Percentiles rank a stretch among this genome's conserved stretches.
phyloP scores from a whole-genome alignment of 169 alveolate species.

The Plasmodium chabaudi region DNA sequence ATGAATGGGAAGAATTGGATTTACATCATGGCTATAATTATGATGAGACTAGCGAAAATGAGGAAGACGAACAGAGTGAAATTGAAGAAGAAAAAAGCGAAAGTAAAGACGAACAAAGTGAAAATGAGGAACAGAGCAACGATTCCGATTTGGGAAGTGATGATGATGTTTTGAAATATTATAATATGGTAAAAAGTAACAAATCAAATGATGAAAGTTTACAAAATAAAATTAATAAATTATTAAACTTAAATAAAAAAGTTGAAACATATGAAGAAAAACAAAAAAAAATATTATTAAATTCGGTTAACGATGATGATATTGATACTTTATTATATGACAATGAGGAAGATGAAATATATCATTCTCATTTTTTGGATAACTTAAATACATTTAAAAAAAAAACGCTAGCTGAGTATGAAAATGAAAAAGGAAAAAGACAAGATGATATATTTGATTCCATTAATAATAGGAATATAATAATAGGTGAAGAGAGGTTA shows the following conservation, averaged over 20 bases:
- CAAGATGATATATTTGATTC: conserved; percentile 2
- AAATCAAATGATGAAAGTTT: conserved; percentile 31
- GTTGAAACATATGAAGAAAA: conserved; percentile 56
- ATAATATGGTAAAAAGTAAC: conserved; percentile 27
- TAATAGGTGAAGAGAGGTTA: conserved; percentile 37
- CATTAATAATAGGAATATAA: conserved; percentile 5
- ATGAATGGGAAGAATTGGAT: neutral
- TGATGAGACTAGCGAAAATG: neutral
- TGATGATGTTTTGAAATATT: conserved; percentile 72
- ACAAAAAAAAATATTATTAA: conserved; percentile 18
- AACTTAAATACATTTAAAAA: conserved; percentile 38
- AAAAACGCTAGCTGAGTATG: neutral
- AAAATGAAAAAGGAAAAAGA: neutral
- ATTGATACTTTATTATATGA: conserved; percentile 25
- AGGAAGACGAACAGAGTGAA: neutral
- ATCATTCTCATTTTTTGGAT: conserved; percentile 11
- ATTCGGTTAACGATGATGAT: conserved; percentile 35
- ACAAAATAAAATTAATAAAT: conserved; percentile 43
- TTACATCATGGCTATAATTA: neutral
- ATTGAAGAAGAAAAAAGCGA: neutral
- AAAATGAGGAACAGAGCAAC: conserved; percentile 2
- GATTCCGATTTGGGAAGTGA: neutral
- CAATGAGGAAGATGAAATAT: neutral
- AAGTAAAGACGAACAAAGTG: neutral
- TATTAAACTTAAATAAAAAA: conserved; percentile 30